Conservation (phyloP, 805 yeast genomes). For the Scheffersomyces stipitis region DNA sequence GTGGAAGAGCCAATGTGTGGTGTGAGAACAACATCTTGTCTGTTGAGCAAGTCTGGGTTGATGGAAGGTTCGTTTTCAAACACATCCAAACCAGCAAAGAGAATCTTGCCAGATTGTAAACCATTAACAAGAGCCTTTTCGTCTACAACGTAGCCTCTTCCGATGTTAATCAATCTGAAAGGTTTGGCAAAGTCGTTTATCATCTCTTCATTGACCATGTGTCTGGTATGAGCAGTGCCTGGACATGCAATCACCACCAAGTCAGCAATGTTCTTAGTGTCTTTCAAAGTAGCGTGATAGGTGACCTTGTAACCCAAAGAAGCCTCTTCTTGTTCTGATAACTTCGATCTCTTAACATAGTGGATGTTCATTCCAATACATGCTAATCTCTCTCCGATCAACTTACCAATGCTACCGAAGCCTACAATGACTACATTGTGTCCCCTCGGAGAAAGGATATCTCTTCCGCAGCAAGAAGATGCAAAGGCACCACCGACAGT, state of each 20-base stretch:
- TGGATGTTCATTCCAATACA: conserved; percentile 26
- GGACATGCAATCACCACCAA: conserved; percentile 28
- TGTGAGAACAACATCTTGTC: conserved; percentile 24
- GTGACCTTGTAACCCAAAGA: conserved; percentile 16
- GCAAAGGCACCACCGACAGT: conserved; percentile 20
- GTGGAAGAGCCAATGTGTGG: conserved; percentile 27
- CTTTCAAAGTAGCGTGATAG: conserved; percentile 16
- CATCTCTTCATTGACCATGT: conserved; percentile 14
- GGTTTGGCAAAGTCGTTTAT: conserved; percentile 17
- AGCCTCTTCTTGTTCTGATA: conserved; percentile 11
- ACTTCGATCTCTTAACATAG: conserved; percentile 20
- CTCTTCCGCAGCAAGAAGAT: conserved; percentile 20
- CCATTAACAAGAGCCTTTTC: conserved; percentile 25
- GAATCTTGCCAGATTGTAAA: conserved; percentile 20
- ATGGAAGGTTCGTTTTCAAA: conserved; percentile 24
- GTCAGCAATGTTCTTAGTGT: conserved; percentile 20
- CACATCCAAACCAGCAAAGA: conserved; percentile 28
- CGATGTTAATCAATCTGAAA: conserved; percentile 23
- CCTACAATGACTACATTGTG: conserved; percentile 27
- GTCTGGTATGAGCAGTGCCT: conserved; percentile 20
- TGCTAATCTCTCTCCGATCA: conserved; percentile 19
- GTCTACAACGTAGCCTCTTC: conserved; percentile 24
- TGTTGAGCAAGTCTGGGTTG: conserved; percentile 17
- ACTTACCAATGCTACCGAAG: conserved; percentile 25
- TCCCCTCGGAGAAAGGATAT: conserved; percentile 16